Conservation (phyloP, 169 alveolate genomes). For the Babesia microti region DNA sequence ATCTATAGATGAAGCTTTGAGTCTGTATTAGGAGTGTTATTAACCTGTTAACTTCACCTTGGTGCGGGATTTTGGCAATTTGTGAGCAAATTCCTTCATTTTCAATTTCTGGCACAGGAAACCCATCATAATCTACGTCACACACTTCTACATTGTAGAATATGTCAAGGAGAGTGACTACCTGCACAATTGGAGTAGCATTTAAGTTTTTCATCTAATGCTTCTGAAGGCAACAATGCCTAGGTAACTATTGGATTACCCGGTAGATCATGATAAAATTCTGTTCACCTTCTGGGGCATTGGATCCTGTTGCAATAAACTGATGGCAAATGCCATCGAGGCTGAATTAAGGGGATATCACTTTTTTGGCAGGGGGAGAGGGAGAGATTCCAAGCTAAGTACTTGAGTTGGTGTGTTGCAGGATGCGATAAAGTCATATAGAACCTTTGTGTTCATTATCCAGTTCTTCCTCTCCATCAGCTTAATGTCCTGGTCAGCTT, state of each 20-base stretch:
- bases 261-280: too few species aligned
- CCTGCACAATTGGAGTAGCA: constrained; percentile 38
- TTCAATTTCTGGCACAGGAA: constrained; percentile 24
- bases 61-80: constrained; percentile 15
- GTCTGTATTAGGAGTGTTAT: too few species aligned
- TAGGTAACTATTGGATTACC: too few species aligned
- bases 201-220: constrained; percentile 21
- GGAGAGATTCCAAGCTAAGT: constrained; percentile 39
- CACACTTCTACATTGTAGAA: too few species aligned
- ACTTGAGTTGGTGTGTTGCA: constrained; percentile 40
- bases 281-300: too few species aligned
- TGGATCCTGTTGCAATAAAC: too few species aligned
- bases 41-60: constrained; percentile 31
- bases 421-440: constrained; percentile 41
- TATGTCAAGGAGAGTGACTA: too few species aligned
- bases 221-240: constrained; percentile 43
- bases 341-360: constrained; percentile 10
- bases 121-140: constrained; percentile 48
- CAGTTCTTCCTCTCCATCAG: constrained; percentile 39
- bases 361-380: not conserved
- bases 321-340: constrained; percentile 15
- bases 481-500: too few species aligned
- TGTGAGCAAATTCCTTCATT: constrained; percentile 40
- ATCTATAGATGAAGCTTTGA: too few species aligned
- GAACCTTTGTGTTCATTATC: constrained; percentile 38